These are phyloP conservation scores for Ustilago nuda DNA, from an alignment of 1,284 basidiomycete species.

Conservation along the genomic window DNA sequence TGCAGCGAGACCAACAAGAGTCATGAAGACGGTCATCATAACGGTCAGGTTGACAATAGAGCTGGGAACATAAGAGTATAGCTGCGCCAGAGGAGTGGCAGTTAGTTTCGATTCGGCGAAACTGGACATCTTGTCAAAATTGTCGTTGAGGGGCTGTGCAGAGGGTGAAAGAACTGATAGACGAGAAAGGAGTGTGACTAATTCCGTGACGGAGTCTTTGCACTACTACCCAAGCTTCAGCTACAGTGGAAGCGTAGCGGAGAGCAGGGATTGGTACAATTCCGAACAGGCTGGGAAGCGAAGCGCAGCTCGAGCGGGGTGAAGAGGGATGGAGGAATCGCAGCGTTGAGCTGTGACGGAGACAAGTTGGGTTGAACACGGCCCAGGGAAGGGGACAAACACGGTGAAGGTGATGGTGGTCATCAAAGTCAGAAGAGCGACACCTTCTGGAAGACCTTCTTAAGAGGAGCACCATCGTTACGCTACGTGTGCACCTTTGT, in stretches of 20 bases:
- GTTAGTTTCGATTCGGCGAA: slow-evolving; percentile 29
- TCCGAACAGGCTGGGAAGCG: neutral
- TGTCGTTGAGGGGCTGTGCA: neutral
- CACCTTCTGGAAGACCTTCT: slow-evolving; percentile 39
- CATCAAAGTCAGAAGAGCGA: neutral
- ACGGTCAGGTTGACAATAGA: slow-evolving; percentile 37
- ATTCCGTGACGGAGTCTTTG: neutral
- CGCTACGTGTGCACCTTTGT: neutral
- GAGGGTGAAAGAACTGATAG: neutral
- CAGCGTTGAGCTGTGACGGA: slow-evolving; percentile 45
- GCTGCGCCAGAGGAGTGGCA: slow-evolving; percentile 36
- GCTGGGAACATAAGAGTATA: slow-evolving; percentile 35
- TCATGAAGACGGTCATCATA: slow-evolving; percentile 24
- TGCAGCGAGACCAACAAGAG: slow-evolving; percentile 41
- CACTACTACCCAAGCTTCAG: neutral
- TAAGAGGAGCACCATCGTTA: slow-evolving; percentile 5
- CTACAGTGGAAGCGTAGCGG: neutral
- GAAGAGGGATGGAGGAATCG: slow-evolving; percentile 3
- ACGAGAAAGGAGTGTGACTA: neutral
- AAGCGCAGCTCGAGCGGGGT: neutral
- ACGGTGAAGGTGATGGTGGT: slow-evolving; percentile 21
- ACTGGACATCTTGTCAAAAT: slow-evolving; percentile 16
- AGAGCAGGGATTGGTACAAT: neutral
- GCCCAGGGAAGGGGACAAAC: slow-evolving; percentile 20
- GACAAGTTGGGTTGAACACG: slow-evolving; percentile 33